Evolutionary conservation across 2,329 filamentous ascomycete genomes (phyloP).

Genomic region (Ascochyta koolunga): DNA sequence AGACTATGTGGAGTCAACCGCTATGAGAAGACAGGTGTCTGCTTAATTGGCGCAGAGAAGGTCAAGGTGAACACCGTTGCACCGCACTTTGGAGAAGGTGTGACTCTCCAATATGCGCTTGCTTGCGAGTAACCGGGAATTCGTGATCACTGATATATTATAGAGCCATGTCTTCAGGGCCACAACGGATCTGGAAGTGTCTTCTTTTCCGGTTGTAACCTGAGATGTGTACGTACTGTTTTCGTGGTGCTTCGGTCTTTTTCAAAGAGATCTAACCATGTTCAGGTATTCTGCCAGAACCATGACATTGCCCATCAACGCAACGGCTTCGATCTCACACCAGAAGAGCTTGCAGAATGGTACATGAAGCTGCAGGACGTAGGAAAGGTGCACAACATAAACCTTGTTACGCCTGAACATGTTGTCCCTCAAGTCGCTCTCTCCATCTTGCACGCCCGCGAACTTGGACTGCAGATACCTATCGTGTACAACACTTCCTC

Average conservation of each 20-base stretch:
- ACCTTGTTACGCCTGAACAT: slow-evolving; percentile 85
- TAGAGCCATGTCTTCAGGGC: slow-evolving; percentile 81
- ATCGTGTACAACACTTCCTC: slow-evolving; percentile 86
- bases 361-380: slow-evolving; percentile 81
- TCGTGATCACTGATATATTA: slow-evolving; percentile 1
- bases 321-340: slow-evolving; percentile 80
- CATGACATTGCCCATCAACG: slow-evolving; percentile 81
- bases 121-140: not conserved
- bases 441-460: slow-evolving; percentile 73
- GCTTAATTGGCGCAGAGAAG: slow-evolving; percentile 73
- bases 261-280: not conserved
- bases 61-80: slow-evolving; percentile 85
- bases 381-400: slow-evolving; percentile 87
- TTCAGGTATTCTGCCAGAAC: slow-evolving; percentile 59
- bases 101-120: not conserved
- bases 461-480: slow-evolving; percentile 72
- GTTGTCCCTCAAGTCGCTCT: slow-evolving; percentile 83
- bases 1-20: slow-evolving; percentile 78
- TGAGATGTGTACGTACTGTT: slow-evolving; percentile 62
- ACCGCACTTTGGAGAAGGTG: slow-evolving; percentile 77
- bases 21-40: slow-evolving; percentile 78
- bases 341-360: slow-evolving; percentile 81
- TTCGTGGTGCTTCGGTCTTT: slow-evolving; percentile 35
- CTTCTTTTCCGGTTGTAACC: slow-evolving; percentile 79
- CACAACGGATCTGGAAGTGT: slow-evolving; percentile 80